Percentiles rank a stretch among this genome's conserved stretches.
Conservation (phyloP, 768 basidiomycete species). For the Amanita rubescens region DNA sequence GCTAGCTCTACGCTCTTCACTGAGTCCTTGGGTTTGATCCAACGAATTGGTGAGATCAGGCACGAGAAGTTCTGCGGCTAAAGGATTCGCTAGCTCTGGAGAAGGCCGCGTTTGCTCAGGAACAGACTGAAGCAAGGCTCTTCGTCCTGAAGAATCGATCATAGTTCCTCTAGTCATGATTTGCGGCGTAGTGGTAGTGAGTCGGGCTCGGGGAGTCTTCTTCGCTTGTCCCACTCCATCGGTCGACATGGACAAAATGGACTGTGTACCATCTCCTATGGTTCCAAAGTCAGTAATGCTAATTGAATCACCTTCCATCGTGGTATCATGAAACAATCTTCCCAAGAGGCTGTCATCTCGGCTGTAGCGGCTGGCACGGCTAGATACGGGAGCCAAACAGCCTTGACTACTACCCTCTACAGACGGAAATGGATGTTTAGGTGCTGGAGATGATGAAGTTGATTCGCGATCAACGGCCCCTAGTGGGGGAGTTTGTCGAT, state of each 20-base stretch:
- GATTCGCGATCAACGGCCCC: not conserved
- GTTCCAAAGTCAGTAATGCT: conserved; percentile 12
- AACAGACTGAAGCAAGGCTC: not conserved
- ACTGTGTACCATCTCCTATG: conserved; percentile 16
- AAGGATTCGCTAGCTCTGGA: not conserved
- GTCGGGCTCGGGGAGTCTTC: conserved; percentile 8
- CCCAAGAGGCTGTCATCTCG: conserved; percentile 19
- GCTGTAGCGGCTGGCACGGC: conserved; percentile 2
- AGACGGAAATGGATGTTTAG: not conserved
- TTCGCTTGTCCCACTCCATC: conserved; percentile 6
- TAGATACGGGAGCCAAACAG: not conserved
- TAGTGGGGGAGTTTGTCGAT: not conserved
- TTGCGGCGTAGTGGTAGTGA: conserved; percentile 5
- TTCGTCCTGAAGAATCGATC: not conserved
- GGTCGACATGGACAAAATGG: conserved; percentile 10
- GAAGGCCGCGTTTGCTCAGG: conserved; percentile 1
- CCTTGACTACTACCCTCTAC: not conserved
- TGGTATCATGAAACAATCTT: conserved; percentile 19
- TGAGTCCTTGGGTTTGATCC: not conserved
- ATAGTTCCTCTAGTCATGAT: not conserved
- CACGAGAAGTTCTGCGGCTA: conserved; percentile 2
- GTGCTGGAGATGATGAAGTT: not conserved
- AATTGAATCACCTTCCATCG: conserved; percentile 8
- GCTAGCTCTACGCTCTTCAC: not conserved
- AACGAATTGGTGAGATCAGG: not conserved